Base-by-base conservation (phyloP, 2,329 filamentous ascomycete genomes). In the Lachnellula occidentalis region DNA sequence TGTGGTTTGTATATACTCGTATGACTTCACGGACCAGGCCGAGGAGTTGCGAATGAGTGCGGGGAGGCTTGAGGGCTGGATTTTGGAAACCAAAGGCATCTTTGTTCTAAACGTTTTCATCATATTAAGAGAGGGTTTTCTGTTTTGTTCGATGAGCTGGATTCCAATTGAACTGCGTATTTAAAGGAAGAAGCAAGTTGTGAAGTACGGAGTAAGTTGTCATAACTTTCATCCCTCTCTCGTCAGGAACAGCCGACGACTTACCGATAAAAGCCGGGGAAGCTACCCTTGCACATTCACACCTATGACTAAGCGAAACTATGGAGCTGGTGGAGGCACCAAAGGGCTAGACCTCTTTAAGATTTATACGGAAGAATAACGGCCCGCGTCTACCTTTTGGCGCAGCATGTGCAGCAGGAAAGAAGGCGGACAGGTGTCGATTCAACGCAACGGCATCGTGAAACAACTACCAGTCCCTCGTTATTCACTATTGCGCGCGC, bases 1-100 rank as follows among this genome's bases (percentile, higher is more conserved):
- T 17, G 89, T 90, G 49, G 90, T 85, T 63, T 94, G 77, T 64
- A 97, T 85, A 73, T 87, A 86, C 69, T 96, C 88, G 73, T 95
- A 96, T 51, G 72, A 72, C 55, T 61, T 62, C 5, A 55, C 50
- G 50, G 72, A 65, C 45, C 68, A 68, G 12, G 59, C 56, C 21
- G 66, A 67, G 54, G 56, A 64, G 42, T 51, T 53, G 36, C 66
- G 61, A 61, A 60, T 57, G 53, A 66, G 57, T 22, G 64, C 54
- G 56, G 65, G 65, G 56, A 68, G 61, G 50, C 60, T 60, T 31
- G 62, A 59, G 24, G 60, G 54, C 58, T 51, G 59, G 57, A 68
- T 69, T 55, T 57, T 57, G 39, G 64, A 69, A 58, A 60, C 61
- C 58, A 67, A 60, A 48, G 66, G 65, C 59, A 62, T 65, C 46